phyloP scores from a whole-genome alignment of 2,329 filamentous ascomycete species.

The Penicillium sp. region DNA sequence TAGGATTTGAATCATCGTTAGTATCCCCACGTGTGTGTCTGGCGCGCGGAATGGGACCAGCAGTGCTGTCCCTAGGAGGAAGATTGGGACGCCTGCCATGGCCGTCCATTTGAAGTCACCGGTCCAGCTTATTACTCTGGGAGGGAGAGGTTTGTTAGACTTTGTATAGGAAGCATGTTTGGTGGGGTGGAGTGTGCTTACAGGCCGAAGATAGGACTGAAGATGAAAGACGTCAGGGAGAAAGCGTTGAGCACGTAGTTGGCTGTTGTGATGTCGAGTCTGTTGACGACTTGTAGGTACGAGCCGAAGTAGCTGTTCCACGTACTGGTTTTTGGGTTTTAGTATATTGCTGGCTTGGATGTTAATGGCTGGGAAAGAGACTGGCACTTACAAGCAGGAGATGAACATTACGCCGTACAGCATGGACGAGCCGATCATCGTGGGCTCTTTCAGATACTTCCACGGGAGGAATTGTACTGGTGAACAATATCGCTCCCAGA shows the following conservation, averaged over 20 bases:
- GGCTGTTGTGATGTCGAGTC: conserved; percentile 6
- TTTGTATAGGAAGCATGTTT: not conserved
- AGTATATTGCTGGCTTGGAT: not conserved
- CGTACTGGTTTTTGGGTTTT: not conserved
- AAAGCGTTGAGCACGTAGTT: conserved; percentile 8
- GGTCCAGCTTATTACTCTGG: conserved; percentile 6
- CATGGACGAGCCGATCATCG: conserved; percentile 9
- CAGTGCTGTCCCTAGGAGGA: conserved; percentile 7
- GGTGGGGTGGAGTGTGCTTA: not conserved
- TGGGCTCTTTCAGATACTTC: too few species aligned
- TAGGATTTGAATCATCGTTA: conserved; percentile 9
- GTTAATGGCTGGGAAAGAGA: not conserved
- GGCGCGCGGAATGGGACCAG: conserved; percentile 7
- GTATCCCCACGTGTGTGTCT: conserved; percentile 4
- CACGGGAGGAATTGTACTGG: too few species aligned
- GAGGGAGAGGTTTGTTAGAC: not conserved
- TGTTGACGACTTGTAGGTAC: conserved; percentile 10
- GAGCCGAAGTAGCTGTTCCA: conserved; percentile 12
- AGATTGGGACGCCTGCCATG: conserved; percentile 8
- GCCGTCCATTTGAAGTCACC: conserved; percentile 12
- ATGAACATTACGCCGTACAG: conserved; percentile 11
- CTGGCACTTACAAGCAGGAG: conserved; percentile 1
- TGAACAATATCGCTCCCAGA: too few species aligned
- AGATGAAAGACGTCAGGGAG: conserved; percentile 9
- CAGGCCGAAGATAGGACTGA: conserved; percentile 10